Percentiles rank a stretch among this genome's conserved stretches.
Conservation (phyloP, 345 rosid genomes). For the Eucalyptus melliodora region DNA sequence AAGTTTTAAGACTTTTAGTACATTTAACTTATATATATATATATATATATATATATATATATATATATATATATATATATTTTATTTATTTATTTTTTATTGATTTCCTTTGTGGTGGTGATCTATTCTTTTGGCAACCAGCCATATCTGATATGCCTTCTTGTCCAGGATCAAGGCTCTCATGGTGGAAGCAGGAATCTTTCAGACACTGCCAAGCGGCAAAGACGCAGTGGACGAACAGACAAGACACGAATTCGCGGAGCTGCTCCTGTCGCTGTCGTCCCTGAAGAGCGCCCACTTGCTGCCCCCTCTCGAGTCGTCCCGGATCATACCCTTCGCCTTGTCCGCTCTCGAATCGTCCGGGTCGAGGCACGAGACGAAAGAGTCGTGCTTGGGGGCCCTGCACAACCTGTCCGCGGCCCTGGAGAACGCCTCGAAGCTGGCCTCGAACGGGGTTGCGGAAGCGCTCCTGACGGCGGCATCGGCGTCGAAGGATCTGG, state of each 20-base stretch:
- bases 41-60: no score
- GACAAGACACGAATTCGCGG: conserved; percentile 39
- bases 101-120: not conserved
- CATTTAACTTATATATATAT: no score
- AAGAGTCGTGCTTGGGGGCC: conserved; percentile 43
- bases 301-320: conserved; percentile 30
- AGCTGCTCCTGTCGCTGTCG: conserved; percentile 52
- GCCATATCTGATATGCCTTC: not conserved
- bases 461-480: conserved; percentile 31
- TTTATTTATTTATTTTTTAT: not conserved
- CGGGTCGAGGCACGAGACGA: conserved; percentile 28
- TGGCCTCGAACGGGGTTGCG: conserved; percentile 43
- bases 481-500: conserved; percentile 18
- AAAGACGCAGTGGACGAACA: conserved; percentile 27
- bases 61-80: no score
- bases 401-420: conserved; percentile 41
- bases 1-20: no score
- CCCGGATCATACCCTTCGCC: conserved; percentile 40
- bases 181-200: conserved; percentile 70
- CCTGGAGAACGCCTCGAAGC: conserved; percentile 49
- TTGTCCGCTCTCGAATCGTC: conserved; percentile 32
- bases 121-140: not conserved
- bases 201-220: conserved; percentile 51
- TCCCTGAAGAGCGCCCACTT: conserved; percentile 35
- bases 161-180: conserved; percentile 71